phyloP scores from a whole-genome alignment of 164 flowering plant genomes.

The Cinnamomum chago region DNA sequence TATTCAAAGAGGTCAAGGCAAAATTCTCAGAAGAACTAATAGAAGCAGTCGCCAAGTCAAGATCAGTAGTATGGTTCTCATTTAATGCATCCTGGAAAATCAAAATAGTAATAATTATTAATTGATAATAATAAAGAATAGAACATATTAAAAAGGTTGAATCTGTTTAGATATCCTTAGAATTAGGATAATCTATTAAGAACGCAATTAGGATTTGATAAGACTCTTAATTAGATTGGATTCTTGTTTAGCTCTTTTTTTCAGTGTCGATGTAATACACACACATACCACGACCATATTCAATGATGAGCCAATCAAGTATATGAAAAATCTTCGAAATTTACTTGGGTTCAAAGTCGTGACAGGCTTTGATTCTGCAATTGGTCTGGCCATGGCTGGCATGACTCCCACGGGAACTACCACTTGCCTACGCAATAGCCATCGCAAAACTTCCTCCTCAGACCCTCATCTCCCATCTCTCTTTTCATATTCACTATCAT shows the following conservation, averaged over 20 bases:
- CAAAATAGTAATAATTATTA: neutral
- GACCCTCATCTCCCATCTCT: no score
- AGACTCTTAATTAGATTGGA: no score
- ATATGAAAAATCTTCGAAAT: no score
- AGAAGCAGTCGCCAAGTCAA: slow-evolving; percentile 4
- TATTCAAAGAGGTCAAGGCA: neutral
- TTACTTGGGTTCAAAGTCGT: no score
- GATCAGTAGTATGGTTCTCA: neutral
- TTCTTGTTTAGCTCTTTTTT: no score
- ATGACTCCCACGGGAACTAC: neutral
- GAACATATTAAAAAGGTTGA: neutral
- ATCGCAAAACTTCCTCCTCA: no score
- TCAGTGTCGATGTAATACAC: no score
- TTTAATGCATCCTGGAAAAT: slow-evolving; percentile 12
- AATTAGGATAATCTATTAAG: no score
- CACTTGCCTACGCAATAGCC: no score
- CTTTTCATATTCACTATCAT: neutral
- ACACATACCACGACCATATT: no score
- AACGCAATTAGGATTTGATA: neutral
- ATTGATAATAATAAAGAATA: neutral
- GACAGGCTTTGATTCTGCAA: no score
- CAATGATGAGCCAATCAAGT: neutral
- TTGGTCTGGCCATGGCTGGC: no score
- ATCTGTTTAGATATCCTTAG: neutral
- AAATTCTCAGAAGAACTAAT: neutral